Evolutionary conservation across 2,329 filamentous ascomycete species (phyloP), one percentile per base, ranked within the genome.

Genomic region (Penicillium sp.): DNA sequence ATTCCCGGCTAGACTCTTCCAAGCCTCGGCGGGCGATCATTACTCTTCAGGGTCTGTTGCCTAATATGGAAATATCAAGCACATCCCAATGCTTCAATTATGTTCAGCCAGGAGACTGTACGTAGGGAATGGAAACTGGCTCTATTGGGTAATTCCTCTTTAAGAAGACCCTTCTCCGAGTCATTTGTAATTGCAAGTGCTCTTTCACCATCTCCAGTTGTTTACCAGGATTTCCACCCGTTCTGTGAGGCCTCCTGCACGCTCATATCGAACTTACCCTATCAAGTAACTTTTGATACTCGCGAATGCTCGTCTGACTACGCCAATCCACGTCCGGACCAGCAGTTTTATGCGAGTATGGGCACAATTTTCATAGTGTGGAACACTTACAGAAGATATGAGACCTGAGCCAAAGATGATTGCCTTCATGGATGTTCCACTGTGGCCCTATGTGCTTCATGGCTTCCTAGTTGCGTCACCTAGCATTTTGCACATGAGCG

Each of bases 381-480:
- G 9, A 50, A 44, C 15, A 4, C 42, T 24, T 31, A 18, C 26
- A 26, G 29, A 45, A 52, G 6, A 54, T n/a, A 45, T 43, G 47
- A 49, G 39, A 49, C 31, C 41, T 39, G 10, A 33, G 21, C 41
- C 23, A 49, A n/a, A 24, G 42, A 41, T 34, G 42, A 49, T 43
- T 47, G 45, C 31, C 26, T 45, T 18, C 16, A 15, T 8, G 13
- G 31, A n/a, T 21, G 51, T 54, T 53, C 54, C 54, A 54, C 54
- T 54, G 45, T 51, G 47, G 54, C 47, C 16, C 51, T 44, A 24
- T 10, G 13, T 41, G 26, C 29, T 49, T 24, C 42, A 51, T 7
- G 53, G 8, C 51, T 56, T 51, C 58, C 56, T 62, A 58, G 50
- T 60, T 56, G 58, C 54, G 49, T 41, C 56, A 33, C 29, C 45